These are phyloP conservation scores for Blastobotrys proliferans DNA, from an alignment of 1,139 yeast species.

Conservation along the genomic window DNA sequence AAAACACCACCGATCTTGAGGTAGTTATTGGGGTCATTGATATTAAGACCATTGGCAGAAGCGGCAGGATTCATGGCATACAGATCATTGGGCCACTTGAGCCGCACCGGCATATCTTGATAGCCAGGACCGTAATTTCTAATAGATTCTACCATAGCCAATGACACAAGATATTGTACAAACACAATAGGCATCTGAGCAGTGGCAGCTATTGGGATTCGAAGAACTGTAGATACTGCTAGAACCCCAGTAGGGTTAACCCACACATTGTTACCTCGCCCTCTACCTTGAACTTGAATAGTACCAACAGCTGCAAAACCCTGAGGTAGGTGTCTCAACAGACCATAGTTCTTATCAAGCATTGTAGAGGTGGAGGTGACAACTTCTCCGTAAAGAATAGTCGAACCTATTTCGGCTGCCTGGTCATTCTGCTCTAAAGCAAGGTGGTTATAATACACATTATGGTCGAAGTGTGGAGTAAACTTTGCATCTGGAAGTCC, in stretches of 20 bases:
- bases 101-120: slow-evolving; percentile 67
- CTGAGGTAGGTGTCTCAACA: slow-evolving; percentile 59
- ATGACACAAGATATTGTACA: slow-evolving; percentile 77
- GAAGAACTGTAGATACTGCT: slow-evolving; percentile 71
- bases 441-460: slow-evolving; percentile 50
- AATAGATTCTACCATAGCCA: slow-evolving; percentile 81
- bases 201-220: slow-evolving; percentile 44
- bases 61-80: slow-evolving; percentile 60
- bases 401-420: slow-evolving; percentile 50
- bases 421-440: slow-evolving; percentile 32
- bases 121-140: slow-evolving; percentile 62
- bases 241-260: slow-evolving; percentile 89
- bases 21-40: too few species aligned
- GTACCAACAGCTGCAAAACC: slow-evolving; percentile 75
- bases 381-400: slow-evolving; percentile 77
- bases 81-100: slow-evolving; percentile 98
- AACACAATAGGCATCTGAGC: slow-evolving; percentile 54
- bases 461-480: slow-evolving; percentile 72
- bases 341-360: slow-evolving; percentile 63
- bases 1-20: slow-evolving; percentile 81
- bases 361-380: slow-evolving; percentile 82
- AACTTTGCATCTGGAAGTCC: slow-evolving; percentile 40
- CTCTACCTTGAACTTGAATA: slow-evolving; percentile 85
- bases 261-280: slow-evolving; percentile 95
- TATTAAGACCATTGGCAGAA: slow-evolving; percentile 42